Base-by-base conservation (phyloP, 192 early-diverging fungal species). In the Chytriomyces confervae region DNA sequence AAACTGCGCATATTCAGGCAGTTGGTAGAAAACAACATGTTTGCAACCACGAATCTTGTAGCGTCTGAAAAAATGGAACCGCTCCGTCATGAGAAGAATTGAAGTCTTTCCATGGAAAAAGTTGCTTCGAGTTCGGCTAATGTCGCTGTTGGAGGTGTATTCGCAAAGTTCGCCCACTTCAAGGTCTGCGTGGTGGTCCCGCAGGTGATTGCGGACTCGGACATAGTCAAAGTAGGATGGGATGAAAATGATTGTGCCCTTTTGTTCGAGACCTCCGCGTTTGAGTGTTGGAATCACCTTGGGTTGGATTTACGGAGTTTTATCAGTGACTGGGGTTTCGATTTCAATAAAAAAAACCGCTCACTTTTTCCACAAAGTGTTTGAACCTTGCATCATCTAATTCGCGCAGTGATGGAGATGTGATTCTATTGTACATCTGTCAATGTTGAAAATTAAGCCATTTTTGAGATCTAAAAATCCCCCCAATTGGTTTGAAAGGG, bases 191-290 rank as follows among this genome's bases (percentile, higher is more conserved):
- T 87, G 83, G 75, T 90, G 90, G 72, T 94, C 91, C 29, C 87
- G 83, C 69, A 97, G 86, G 81, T 94, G 91, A 79, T 99, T 99
- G 53, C 96, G 87, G 53, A 99, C 67, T 7, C 96, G 88, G 18
- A 99, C 93, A 89, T 92, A 99, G 76, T 99, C 98, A 89, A 98
- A 96, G 79, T 98, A 99, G 8, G 93, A 94, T 8, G 97, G 92
- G 2, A 95, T 89, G 83, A 95, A 95, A 50, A 99, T 88, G 69
- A 95, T 48, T 2, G 84, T 76, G 27, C 80, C 70, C 24, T 70
- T 71, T 86, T 82, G 77, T 45, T 73, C 63, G 5, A 80, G 70
- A 18, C 71, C 87, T 77, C 46, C 91, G 49, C 61, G 83, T 79
- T 50, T 81, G 76, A 76, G 86, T 48, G 36, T 81, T 18, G 93